A percentile compares a stretch with the other conserved stretches of the same genome.
Evolutionary conservation across 2,329 filamentous ascomycete species (phyloP).

Genomic region (Pyrenochaeta sp.): DNA sequence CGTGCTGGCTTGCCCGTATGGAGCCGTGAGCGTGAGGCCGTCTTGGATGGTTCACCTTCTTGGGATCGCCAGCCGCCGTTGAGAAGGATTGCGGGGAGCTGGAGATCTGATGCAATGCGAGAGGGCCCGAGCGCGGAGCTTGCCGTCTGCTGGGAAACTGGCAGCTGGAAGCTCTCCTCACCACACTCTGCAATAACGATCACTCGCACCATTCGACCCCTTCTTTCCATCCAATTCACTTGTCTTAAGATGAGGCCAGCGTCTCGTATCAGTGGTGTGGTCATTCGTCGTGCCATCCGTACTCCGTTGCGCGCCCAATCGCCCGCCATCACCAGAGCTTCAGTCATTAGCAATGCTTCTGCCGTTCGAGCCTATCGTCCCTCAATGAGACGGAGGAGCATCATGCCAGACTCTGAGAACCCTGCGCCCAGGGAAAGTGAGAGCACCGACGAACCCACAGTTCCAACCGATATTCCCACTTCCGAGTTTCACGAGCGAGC

Average conservation of each 20-base stretch:
- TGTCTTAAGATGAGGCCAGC: conserved; percentile 33
- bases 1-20: conserved; percentile 8
- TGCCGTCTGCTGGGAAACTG: conserved; percentile 3
- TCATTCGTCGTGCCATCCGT: conserved; percentile 33
- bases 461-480: conserved; percentile 72
- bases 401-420: conserved; percentile 57
- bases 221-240: conserved; percentile 3
- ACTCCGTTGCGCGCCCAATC: conserved; percentile 29
- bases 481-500: conserved; percentile 79
- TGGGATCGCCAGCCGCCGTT: not conserved
- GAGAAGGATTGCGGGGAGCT: not conserved
- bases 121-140: conserved; percentile 16
- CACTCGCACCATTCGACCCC: not conserved
- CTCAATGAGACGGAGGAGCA: conserved; percentile 38
- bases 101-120: not conserved
- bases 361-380: conserved; percentile 35
- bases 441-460: conserved; percentile 50
- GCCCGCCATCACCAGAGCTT: conserved; percentile 30
- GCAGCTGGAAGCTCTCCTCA: conserved; percentile 6
- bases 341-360: conserved; percentile 13
- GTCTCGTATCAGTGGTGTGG: conserved; percentile 27
- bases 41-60: not conserved
- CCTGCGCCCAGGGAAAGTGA: conserved; percentile 48
- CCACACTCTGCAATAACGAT: conserved; percentile 6
- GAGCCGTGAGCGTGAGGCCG: not conserved